Conservation (phyloP, 306 rosid species). For the Psophocarpus tetragonolobus region DNA sequence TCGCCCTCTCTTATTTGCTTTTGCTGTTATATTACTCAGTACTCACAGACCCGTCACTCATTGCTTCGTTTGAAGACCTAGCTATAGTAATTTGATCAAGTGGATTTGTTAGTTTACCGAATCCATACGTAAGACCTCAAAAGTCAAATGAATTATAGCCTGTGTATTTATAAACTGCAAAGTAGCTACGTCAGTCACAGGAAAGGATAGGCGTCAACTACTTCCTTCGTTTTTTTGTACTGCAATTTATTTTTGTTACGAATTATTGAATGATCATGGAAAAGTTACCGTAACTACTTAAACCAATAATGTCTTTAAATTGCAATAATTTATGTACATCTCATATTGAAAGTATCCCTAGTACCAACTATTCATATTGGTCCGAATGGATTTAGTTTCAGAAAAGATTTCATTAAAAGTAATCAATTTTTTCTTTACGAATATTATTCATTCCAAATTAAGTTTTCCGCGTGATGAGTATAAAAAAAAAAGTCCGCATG, state of each 20-base stretch:
- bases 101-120: background rate
- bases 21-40: background rate
- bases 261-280: background rate
- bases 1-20: too few relatives aligned
- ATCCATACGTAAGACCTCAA: background rate
- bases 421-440: too few relatives aligned
- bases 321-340: background rate
- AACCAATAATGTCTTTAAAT: background rate
- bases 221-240: background rate
- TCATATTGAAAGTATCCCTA: background rate
- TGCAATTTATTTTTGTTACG: background rate
- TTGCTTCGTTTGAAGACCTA: background rate
- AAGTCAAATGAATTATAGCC: conserved; percentile 5
- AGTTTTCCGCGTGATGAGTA: too few relatives aligned
- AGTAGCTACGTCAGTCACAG: background rate
- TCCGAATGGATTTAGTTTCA: too few relatives aligned
- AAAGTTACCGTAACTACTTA: background rate
- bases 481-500: too few relatives aligned
- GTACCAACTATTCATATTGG: too few relatives aligned
- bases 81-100: background rate
- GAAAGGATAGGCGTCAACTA: background rate
- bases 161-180: background rate
- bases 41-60: background rate
- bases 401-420: too few relatives aligned
- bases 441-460: too few relatives aligned